Evolutionary conservation across 352 stramenopile species (phyloP), one percentile per base, ranked within the genome.

Genomic region (Phytophthora pluvialis): DNA sequence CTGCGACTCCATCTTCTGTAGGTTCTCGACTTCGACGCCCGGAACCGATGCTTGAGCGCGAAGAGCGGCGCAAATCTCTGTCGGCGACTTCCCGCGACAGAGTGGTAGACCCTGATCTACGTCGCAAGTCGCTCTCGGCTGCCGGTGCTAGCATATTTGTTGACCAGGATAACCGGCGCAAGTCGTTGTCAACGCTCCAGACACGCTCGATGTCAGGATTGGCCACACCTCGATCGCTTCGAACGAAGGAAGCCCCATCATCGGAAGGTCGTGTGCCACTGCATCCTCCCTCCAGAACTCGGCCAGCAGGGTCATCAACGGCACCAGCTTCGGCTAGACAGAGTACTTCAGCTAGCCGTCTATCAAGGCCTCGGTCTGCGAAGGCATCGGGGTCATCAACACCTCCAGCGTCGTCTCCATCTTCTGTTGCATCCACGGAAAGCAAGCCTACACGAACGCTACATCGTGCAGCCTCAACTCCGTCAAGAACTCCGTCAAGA

Each of bases 41-140:
- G 6, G 59, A 68, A 47, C 65, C 64, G 46, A 72, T 70, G 52
- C 26, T 69, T 13, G 73, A 80, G 1, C 64, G 61, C 12, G 60
- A 80, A 15, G 74, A 75, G 52, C 73, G 76, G 18, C 76, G 73
- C 31, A 81, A 81, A 26, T 85, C 75, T 8, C 69, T 85, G 28
- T 67, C 57, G 38, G 70, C 51, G 53, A 50, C 26, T 21, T 45
- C 47, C 29, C 60, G 40, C 11, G 73, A 82, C 15, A 54, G 51
- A 31, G 39, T 68, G 21, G 43, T 81, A 7, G 73, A 79, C 54
- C 39, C 46, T 9, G 72, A 80, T 35, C 47, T 72, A 45, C 73
- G 78, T 6, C 78, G 76, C 65, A 83, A 83, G 44, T 87, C 78
- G n/a, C 73, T 84, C 7, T 76, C 63, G 56, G 66, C 54, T 50